Evolutionary conservation across 1,284 basidiomycete species (phyloP).

Genomic region (Xerocomus nothofagi): DNA sequence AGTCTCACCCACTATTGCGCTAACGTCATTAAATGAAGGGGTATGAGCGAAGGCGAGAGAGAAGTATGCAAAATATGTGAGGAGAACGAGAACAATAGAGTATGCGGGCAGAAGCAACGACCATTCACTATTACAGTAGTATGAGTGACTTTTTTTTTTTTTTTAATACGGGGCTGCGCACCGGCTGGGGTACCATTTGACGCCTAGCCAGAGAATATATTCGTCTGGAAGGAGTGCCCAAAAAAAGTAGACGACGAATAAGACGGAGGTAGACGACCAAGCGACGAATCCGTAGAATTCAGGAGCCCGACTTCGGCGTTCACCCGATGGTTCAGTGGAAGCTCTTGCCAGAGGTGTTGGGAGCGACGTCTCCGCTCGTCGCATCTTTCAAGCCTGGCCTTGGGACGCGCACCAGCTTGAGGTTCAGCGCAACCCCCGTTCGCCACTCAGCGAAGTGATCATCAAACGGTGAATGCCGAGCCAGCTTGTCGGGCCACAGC

Average conservation of each 20-base stretch:
- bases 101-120: slow-evolving; percentile 82
- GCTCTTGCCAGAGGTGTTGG: slow-evolving; percentile 53
- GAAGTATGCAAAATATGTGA: slow-evolving; percentile 79
- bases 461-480: slow-evolving; percentile 1
- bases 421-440: slow-evolving; percentile 27
- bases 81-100: slow-evolving; percentile 67
- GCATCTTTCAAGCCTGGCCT: neutral
- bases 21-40: slow-evolving; percentile 66
- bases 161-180: slow-evolving; percentile 34
- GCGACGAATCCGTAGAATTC: slow-evolving; percentile 91
- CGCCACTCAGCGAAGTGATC: slow-evolving; percentile 8
- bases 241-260: slow-evolving; percentile 69
- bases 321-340: slow-evolving; percentile 43
- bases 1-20: slow-evolving; percentile 61
- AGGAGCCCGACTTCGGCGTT: slow-evolving; percentile 59
- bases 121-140: slow-evolving; percentile 62
- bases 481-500: slow-evolving; percentile 11
- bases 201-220: slow-evolving; percentile 62
- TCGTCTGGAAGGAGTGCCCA: slow-evolving; percentile 61
- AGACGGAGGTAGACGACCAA: slow-evolving; percentile 73
- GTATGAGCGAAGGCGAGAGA: slow-evolving; percentile 71
- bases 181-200: slow-evolving; percentile 89
- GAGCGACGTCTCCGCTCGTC: slow-evolving; percentile 43
- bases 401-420: neutral
- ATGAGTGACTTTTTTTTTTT: slow-evolving; percentile 2